These are phyloP conservation scores for Penicillium sp. DNA, from an alignment of 2,329 filamentous ascomycete genomes.

Conservation along the genomic window DNA sequence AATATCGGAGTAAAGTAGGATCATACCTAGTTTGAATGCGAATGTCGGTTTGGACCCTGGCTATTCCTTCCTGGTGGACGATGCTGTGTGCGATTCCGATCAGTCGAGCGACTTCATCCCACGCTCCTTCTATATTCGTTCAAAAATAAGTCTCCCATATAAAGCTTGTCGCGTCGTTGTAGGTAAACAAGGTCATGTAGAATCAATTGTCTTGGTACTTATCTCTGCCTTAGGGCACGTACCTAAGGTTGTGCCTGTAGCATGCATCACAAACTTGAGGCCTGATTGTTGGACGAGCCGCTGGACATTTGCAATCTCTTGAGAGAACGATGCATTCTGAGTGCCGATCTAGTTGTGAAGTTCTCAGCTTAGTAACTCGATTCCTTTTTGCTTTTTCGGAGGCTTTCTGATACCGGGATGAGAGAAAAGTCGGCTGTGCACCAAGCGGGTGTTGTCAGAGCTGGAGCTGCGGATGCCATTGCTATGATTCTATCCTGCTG, in stretches of 20 bases:
- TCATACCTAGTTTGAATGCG: constrained; percentile 66
- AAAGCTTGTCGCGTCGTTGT: not conserved
- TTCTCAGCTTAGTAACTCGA: not conserved
- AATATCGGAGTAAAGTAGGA: not conserved
- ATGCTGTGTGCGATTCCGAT: constrained; percentile 73
- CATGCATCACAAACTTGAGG: constrained; percentile 76
- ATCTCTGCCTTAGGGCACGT: constrained; percentile 28
- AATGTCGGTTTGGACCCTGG: constrained; percentile 79
- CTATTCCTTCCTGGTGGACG: constrained; percentile 66
- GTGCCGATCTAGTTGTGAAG: constrained; percentile 58
- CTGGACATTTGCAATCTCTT: constrained; percentile 80
- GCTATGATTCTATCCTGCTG: not conserved
- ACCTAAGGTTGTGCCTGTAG: constrained; percentile 83
- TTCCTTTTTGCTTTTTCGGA: not conserved
- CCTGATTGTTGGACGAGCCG: constrained; percentile 70
- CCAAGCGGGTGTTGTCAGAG: constrained; percentile 54
- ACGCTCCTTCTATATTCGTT: constrained; percentile 64
- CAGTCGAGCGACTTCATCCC: constrained; percentile 74
- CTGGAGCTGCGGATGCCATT: constrained; percentile 14
- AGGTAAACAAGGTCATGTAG: not conserved
- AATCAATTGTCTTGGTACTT: not conserved
- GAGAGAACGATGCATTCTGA: constrained; percentile 62
- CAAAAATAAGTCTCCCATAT: not conserved
- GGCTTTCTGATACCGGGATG: constrained; percentile 50
- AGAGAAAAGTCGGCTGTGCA: constrained; percentile 86